Conservation (phyloP, 2,329 filamentous ascomycete genomes). For the Apiospora arundinis region DNA sequence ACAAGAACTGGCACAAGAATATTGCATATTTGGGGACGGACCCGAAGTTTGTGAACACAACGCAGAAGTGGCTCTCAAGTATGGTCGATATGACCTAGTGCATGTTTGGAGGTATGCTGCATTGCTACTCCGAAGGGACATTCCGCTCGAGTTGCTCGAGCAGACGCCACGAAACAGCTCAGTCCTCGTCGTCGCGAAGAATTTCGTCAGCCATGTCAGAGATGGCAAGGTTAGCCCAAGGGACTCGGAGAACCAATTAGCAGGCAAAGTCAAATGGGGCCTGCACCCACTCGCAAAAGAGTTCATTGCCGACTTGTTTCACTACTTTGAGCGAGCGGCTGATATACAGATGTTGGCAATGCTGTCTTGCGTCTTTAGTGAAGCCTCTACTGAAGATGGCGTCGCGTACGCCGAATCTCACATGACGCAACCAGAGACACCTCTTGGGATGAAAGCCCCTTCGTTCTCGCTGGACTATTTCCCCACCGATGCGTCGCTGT, state of each 20-base stretch:
- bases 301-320: conserved; percentile 68
- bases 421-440: conserved; percentile 65
- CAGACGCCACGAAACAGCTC: conserved; percentile 62
- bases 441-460: conserved; percentile 68
- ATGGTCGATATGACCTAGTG: conserved; percentile 74
- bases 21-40: conserved; percentile 83
- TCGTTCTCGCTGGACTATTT: conserved; percentile 73
- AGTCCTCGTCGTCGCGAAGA: conserved; percentile 72
- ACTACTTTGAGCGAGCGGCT: conserved; percentile 65
- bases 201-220: conserved; percentile 56
- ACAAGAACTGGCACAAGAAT: conserved; percentile 76
- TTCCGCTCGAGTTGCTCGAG: conserved; percentile 70
- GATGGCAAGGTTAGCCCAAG: conserved; percentile 28
- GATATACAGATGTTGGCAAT: conserved; percentile 76
- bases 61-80: conserved; percentile 74
- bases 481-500: conserved; percentile 61
- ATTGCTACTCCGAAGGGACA: conserved; percentile 77
- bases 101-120: conserved; percentile 85
- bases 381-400: conserved; percentile 61
- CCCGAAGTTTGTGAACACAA: conserved; percentile 86
- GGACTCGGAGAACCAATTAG: conserved; percentile 43
- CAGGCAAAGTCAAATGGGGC: conserved; percentile 72
- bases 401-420: conserved; percentile 64
- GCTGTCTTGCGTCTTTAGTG: conserved; percentile 73
- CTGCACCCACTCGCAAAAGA: conserved; percentile 66